A percentile compares a stretch with the other conserved stretches of the same genome.
Conservation (phyloP, 2,329 filamentous ascomycete species). For the Neonectria faginata region DNA sequence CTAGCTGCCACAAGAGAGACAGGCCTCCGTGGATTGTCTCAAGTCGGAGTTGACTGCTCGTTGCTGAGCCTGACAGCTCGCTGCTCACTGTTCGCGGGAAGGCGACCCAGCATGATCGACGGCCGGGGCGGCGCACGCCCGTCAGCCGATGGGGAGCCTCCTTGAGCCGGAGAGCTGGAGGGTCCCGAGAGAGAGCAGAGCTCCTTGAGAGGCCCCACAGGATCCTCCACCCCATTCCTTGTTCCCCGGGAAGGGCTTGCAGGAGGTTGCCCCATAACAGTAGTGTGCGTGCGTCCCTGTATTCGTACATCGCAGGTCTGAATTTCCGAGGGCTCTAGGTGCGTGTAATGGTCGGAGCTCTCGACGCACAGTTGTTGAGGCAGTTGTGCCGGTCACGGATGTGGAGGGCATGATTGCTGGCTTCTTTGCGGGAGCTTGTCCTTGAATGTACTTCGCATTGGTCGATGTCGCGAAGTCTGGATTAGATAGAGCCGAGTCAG, state of each 20-base stretch:
- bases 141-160: slow-evolving; percentile 9
- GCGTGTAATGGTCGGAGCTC: slow-evolving; percentile 9
- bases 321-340: neutral
- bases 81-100: slow-evolving; percentile 6
- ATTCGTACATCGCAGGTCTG: slow-evolving; percentile 2
- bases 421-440: neutral
- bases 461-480: neutral
- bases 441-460: neutral
- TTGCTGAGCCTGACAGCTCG: neutral
- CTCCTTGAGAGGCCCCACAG: slow-evolving; percentile 36
- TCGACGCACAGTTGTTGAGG: slow-evolving; percentile 1
- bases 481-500: slow-evolving; percentile 20
- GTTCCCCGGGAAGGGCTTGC: slow-evolving; percentile 41
- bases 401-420: neutral
- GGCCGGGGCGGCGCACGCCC: slow-evolving; percentile 24
- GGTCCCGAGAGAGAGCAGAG: slow-evolving; percentile 28
- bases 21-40: neutral
- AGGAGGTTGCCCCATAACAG: slow-evolving; percentile 33
- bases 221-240: slow-evolving; percentile 40
- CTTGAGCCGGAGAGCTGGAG: slow-evolving; percentile 20
- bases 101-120: slow-evolving; percentile 25
- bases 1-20: slow-evolving; percentile 6
- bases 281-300: slow-evolving; percentile 3
- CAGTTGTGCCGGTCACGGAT: neutral
- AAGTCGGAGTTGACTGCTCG: neutral